phyloP scores from a whole-genome alignment of 371 early-diverging fungal genomes.

The Paraphysoderma sedebokerense region DNA sequence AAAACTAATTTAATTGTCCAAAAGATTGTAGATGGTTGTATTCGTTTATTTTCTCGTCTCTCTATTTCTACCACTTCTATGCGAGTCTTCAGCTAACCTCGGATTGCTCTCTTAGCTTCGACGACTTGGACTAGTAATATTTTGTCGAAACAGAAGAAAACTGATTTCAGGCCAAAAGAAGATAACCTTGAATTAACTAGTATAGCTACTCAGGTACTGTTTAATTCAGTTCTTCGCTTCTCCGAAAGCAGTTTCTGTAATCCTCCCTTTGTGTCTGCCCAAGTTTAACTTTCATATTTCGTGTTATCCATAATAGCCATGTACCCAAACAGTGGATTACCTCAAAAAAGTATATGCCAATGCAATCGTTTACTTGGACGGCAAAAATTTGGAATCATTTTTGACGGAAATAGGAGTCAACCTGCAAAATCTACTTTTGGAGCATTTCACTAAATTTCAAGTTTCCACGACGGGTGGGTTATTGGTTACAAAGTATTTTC shows the following conservation, averaged over 20 bases:
- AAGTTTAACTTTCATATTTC: too few relatives aligned
- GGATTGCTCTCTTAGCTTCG: background rate
- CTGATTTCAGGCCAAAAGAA: conserved; percentile 53
- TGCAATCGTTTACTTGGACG: conserved; percentile 33
- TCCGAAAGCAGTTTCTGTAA: too few relatives aligned
- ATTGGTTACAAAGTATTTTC: conserved; percentile 56
- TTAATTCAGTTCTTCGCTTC: too few relatives aligned
- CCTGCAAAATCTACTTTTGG: conserved; percentile 35
- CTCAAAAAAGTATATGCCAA: conserved; percentile 4
- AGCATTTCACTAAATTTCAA: conserved; percentile 75
- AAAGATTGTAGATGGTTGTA: conserved; percentile 52
- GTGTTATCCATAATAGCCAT: conserved; percentile 11
- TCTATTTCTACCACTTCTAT: too few relatives aligned
- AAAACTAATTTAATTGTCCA: conserved; percentile 59
- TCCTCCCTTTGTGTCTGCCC: too few relatives aligned
- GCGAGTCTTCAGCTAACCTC: too few relatives aligned
- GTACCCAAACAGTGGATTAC: conserved; percentile 16
- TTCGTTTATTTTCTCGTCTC: too few relatives aligned
- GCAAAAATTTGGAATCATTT: conserved; percentile 59
- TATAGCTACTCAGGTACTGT: conserved; percentile 47
- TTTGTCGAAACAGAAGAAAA: conserved; percentile 26
- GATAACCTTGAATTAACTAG: conserved; percentile 52
- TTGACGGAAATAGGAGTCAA: conserved; percentile 27
- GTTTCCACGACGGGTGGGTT: conserved; percentile 73
- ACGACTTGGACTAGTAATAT: conserved; percentile 9